Percentiles rank a stretch among this genome's conserved stretches.
phyloP scores from a whole-genome alignment of 805 yeast species.

The Ogataea wickerhamii region DNA sequence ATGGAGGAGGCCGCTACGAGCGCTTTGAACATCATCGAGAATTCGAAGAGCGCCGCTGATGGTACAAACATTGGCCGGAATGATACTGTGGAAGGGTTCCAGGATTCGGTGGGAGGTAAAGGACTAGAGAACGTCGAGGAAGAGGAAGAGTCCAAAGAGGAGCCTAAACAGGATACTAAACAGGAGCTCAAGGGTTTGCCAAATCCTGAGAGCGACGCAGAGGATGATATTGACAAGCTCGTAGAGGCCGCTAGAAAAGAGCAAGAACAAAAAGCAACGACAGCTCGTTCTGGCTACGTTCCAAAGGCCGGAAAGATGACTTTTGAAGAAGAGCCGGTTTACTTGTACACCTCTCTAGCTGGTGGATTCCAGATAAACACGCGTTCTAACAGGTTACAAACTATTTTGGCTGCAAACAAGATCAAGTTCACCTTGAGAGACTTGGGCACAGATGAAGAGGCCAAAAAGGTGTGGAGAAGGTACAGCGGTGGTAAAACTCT shows the following conservation, averaged over 20 bases:
- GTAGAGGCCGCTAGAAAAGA: conserved; percentile 29
- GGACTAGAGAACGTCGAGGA: conserved; percentile 20
- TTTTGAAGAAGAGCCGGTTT: conserved; percentile 58
- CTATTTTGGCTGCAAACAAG: conserved; percentile 72
- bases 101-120: conserved; percentile 20
- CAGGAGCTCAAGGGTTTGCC: conserved; percentile 1
- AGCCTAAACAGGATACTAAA: not conserved
- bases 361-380: conserved; percentile 80
- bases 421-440: conserved; percentile 68
- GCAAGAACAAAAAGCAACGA: conserved; percentile 11
- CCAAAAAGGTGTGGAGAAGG: conserved; percentile 80
- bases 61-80: conserved; percentile 14
- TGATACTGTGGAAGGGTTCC: conserved; percentile 18
- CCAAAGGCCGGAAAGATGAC: conserved; percentile 33
- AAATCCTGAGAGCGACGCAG: conserved; percentile 4
- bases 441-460: conserved; percentile 82
- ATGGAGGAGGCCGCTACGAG: conserved; percentile 48
- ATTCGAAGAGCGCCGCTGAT: conserved; percentile 19
- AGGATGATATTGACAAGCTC: conserved; percentile 23
- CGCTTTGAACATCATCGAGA: conserved; percentile 38
- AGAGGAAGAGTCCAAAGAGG: conserved; percentile 8
- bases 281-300: conserved; percentile 25
- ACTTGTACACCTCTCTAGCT: conserved; percentile 78
- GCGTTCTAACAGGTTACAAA: conserved; percentile 70
- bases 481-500: conserved; percentile 65